Evolutionary conservation across 140 eudicot species (phyloP), one percentile per base, ranked within the genome.

Genomic region (Flaveria floridana): DNA sequence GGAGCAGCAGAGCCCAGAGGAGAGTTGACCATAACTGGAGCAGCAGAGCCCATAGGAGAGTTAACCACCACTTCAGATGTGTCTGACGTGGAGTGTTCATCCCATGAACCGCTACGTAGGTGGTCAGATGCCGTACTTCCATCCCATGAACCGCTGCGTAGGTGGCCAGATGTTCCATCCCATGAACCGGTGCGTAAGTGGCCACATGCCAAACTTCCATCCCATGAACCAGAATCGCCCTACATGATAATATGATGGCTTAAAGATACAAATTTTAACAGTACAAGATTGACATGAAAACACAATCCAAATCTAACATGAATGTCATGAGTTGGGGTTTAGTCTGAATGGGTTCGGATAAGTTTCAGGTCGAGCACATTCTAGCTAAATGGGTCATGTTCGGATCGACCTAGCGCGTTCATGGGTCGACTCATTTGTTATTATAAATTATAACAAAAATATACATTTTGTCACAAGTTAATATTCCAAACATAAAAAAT

Each of bases 1-100:
- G 84, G 65, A 72, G 65, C 84, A 55, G 76, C 81, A 13, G 76
- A 61, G 48, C 71, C 82, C 69, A 63, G 79, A 80, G 85, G 84
- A 68, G 83, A 82, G 18, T 75, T 34, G 59, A 25, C 15, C 12
- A 14, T 34, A 6, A 34, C 41, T 34, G 41, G 41, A 34, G 7
- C 71, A 28, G 50, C 50, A 0, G 50, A 44, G 50, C 78, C 41
- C 34, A 84, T 91, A 3, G 90, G 84, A 28, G 79, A 51, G 39
- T 78, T 23, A 13, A 16, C 26, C 10, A 16, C 65, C 37, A 80
- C 34, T 25, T 85, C 96, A 1, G 88, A 83, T 44, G 79, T 53
- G 42, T 81, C 87, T 59, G 91, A 82, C 50, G 23, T 28, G 28
- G 83, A 62, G 75, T 81, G 81, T 41, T 82, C 90, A 55, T 84